Evolutionary conservation across 164 flowering plant species (phyloP).

Genomic region (Magnolia kwangsiensis): DNA sequence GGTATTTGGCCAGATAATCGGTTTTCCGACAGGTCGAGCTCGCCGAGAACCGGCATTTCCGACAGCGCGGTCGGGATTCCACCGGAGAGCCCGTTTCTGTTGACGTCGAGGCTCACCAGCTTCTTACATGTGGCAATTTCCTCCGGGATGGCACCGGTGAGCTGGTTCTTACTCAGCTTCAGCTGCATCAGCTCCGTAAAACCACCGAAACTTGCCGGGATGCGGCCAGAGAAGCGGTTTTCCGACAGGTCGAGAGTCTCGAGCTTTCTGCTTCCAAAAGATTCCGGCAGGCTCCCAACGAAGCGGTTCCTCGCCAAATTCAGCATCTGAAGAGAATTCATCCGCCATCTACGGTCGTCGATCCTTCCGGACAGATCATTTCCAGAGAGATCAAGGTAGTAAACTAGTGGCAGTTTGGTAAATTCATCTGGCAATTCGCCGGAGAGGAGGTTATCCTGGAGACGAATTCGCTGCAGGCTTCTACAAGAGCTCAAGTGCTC

Average conservation of each 20-base stretch:
- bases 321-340: conserved; percentile 71
- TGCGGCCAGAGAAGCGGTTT: conserved; percentile 51
- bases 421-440: conserved; percentile 51
- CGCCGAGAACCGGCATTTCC: conserved; percentile 61
- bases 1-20: conserved; percentile 63
- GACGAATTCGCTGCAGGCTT: conserved; percentile 60
- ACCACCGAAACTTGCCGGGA: conserved; percentile 43
- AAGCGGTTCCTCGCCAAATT: conserved; percentile 53
- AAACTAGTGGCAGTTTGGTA: conserved; percentile 50
- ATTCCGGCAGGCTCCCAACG: conserved; percentile 52
- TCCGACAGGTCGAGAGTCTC: conserved; percentile 67
- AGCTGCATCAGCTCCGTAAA: conserved; percentile 52
- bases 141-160: conserved; percentile 61
- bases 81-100: conserved; percentile 57
- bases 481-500: conserved; percentile 42
- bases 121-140: conserved; percentile 51
- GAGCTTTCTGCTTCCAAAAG: conserved; percentile 40
- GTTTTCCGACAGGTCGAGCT: conserved; percentile 66
- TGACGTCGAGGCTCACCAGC: conserved; percentile 62
- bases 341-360: conserved; percentile 44
- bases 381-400: conserved; percentile 66
- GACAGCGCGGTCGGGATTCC: conserved; percentile 48
- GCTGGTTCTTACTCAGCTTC: conserved; percentile 44
- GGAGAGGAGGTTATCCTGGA: conserved; percentile 59
- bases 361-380: conserved; percentile 59